Percentiles rank a stretch among this genome's conserved stretches.
Evolutionary conservation across 345 rosid species (phyloP).

Genomic region (Gossypium rotundifolium): DNA sequence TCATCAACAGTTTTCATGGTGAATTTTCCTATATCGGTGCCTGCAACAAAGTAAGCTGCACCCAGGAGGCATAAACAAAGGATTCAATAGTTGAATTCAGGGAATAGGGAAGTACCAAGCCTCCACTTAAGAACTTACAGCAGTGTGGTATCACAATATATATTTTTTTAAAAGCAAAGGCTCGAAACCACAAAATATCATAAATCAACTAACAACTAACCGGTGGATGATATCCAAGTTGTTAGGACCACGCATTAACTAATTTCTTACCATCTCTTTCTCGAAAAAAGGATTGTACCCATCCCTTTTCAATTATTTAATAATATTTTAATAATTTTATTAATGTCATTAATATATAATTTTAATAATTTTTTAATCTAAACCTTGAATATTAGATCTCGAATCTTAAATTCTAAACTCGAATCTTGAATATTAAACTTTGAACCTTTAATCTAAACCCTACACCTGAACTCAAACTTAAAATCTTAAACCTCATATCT

Average conservation of each 20-base stretch:
- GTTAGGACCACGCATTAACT: too few species aligned
- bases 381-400: rapidly evolving
- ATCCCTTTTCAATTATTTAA: too few species aligned
- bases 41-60: slow-evolving; percentile 67
- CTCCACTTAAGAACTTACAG: too few species aligned
- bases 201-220: too few species aligned
- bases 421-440: rapidly evolving
- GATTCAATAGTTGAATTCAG: background rate
- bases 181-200: too few species aligned
- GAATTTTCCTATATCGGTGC: slow-evolving; percentile 63
- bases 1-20: slow-evolving; percentile 58
- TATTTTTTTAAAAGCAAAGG: too few species aligned
- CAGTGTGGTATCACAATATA: too few species aligned
- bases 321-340: rapidly evolving
- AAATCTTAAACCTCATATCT: too few species aligned
- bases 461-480: rapidly evolving
- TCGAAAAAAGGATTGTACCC: rapidly evolving
- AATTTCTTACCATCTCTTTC: too few species aligned
- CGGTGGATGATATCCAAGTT: too few species aligned
- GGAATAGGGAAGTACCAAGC: background rate
- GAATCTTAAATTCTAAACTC: rapidly evolving
- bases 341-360: rapidly evolving
- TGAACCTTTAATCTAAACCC: rapidly evolving
- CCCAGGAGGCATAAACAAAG: background rate
- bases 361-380: too few species aligned